Evolutionary conservation across 2,329 filamentous ascomycete species (phyloP).

Genomic region (Akanthomyces dipterigenus): DNA sequence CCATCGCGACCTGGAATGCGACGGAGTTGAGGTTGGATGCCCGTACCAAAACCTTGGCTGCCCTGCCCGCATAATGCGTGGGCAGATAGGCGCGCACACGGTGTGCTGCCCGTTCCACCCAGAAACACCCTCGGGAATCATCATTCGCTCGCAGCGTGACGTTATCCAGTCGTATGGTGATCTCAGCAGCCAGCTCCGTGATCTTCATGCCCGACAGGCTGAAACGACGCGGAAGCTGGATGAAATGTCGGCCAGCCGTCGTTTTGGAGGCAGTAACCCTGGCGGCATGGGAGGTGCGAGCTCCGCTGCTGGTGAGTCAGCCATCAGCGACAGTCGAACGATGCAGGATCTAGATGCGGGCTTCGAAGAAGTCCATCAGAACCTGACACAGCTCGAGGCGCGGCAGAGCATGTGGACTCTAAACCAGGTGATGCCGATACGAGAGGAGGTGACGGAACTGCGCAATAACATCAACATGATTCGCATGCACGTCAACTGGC

Average conservation of each 20-base stretch:
- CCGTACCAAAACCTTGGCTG: conserved; percentile 31
- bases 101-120: conserved; percentile 44
- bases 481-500: conserved; percentile 53
- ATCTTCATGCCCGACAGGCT: conserved; percentile 27
- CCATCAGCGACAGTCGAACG: conserved; percentile 42
- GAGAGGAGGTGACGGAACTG: conserved; percentile 56
- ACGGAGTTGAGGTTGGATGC: conserved; percentile 45
- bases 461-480: conserved; percentile 51
- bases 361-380: conserved; percentile 51
- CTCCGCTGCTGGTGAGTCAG: conserved; percentile 25
- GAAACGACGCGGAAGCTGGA: conserved; percentile 26
- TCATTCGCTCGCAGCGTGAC: conserved; percentile 40
- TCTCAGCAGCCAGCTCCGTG: conserved; percentile 28
- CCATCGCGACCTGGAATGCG: conserved; percentile 43
- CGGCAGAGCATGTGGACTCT: conserved; percentile 55
- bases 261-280: background rate
- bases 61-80: conserved; percentile 27
- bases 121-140: conserved; percentile 43
- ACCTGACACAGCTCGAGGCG: conserved; percentile 51
- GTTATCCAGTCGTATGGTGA: conserved; percentile 38
- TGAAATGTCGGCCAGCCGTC: conserved; percentile 34
- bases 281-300: too few relatives aligned
- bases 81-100: conserved; percentile 38
- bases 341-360: conserved; percentile 38
- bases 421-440: conserved; percentile 55